Conservation (phyloP, 192 early-diverging fungal genomes). For the Radiomyces spectabilis region DNA sequence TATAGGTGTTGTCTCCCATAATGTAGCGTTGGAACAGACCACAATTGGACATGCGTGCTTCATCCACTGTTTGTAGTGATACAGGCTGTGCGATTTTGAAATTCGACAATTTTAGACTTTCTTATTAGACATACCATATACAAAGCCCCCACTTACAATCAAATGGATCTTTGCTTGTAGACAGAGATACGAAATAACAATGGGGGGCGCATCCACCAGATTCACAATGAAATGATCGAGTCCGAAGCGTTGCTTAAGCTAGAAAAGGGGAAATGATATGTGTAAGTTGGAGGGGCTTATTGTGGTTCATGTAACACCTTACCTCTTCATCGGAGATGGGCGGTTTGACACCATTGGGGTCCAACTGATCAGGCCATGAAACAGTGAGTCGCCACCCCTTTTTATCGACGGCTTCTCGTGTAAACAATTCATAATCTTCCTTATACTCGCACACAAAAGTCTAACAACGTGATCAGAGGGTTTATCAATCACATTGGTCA, state of each 20-base stretch:
- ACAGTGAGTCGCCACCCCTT: slow-evolving; percentile 54
- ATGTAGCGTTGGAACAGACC: slow-evolving; percentile 15
- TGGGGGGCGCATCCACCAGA: slow-evolving; percentile 61
- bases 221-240: slow-evolving; percentile 75
- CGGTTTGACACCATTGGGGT: slow-evolving; percentile 21
- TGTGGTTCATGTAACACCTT: not conserved
- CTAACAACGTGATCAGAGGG: slow-evolving; percentile 24
- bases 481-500: not conserved
- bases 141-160: slow-evolving; percentile 40
- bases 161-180: slow-evolving; percentile 48
- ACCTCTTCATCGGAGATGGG: slow-evolving; percentile 24
- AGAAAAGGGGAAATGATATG: not conserved
- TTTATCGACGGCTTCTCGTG: slow-evolving; percentile 54
- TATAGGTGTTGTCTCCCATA: slow-evolving; percentile 14
- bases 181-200: slow-evolving; percentile 61
- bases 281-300: not conserved
- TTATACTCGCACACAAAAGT: slow-evolving; percentile 73
- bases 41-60: slow-evolving; percentile 2
- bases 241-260: slow-evolving; percentile 45
- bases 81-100: slow-evolving; percentile 20
- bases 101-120: not conserved
- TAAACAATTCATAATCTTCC: slow-evolving; percentile 71
- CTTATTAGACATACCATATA: not conserved
- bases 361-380: slow-evolving; percentile 31
- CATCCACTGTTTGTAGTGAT: not conserved